Percentiles rank a stretch among this genome's conserved stretches.
Conservation (phyloP, 139 green algal species). For the Dunaliella sp. region DNA sequence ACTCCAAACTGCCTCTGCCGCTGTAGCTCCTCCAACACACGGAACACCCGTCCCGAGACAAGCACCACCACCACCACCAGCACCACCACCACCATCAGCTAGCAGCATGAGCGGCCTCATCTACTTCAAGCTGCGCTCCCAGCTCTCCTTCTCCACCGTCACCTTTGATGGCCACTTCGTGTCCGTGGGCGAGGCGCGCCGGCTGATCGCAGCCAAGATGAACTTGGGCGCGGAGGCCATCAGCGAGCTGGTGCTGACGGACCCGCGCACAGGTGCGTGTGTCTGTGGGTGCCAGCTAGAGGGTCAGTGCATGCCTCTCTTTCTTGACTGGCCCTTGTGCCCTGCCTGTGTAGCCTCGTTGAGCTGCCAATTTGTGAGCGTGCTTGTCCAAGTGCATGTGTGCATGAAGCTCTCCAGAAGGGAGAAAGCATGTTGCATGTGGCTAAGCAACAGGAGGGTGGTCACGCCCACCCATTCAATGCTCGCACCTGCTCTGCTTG, state of each 20-base stretch:
- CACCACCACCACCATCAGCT: too few species aligned
- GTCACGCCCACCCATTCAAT: too few species aligned
- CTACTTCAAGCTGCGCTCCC: slow-evolving; percentile 70
- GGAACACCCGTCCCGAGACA: too few species aligned
- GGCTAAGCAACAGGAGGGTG: slow-evolving; percentile 7
- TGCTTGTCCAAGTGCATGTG: not conserved
- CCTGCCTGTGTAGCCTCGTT: too few species aligned
- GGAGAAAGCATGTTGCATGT: slow-evolving; percentile 11
- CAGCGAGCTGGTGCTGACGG: slow-evolving; percentile 60
- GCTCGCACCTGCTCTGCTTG: too few species aligned
- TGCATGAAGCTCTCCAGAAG: not conserved
- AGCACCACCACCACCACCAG: too few species aligned
- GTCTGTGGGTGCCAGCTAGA: slow-evolving; percentile 19
- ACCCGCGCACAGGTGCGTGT: slow-evolving; percentile 48
- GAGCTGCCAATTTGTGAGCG: slow-evolving; percentile 50
- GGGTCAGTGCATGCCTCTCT: slow-evolving; percentile 46
- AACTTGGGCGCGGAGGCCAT: slow-evolving; percentile 57
- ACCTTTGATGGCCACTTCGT: slow-evolving; percentile 73
- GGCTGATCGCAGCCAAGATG: slow-evolving; percentile 73
- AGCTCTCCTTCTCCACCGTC: slow-evolving; percentile 54
- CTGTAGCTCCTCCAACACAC: too few species aligned
- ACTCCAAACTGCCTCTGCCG: too few species aligned
- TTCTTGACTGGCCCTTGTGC: slow-evolving; percentile 55
- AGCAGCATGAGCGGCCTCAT: slow-evolving; percentile 38
- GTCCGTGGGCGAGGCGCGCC: slow-evolving; percentile 73